Evolutionary conservation across 129 eudicot genomes (phyloP), one percentile per base, ranked within the genome.

Genomic region (Artemisia tridentata): DNA sequence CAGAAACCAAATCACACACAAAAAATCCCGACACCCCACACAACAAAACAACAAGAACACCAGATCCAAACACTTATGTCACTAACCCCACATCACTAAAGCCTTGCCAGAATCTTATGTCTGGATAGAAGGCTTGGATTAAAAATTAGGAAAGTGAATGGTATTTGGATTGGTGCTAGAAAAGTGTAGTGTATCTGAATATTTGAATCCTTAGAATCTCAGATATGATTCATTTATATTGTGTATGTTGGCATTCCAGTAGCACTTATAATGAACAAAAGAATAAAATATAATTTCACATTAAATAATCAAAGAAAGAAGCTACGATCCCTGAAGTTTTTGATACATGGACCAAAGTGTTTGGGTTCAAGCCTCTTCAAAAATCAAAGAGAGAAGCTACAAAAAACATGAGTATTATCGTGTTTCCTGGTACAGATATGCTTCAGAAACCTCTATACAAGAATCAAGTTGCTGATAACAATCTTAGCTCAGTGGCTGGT

Each of bases 341-440:
- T 15, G 31, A 81, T 13, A 84, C 89, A 69, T 87, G 92, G 89
- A 87, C 92, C 25, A 70, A 79, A 1, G 89, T 81, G 53, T 87
- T 87, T 45, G 89, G 87, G 18, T 87, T 87, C 80, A 66, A 78
- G 73, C 83, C 88, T 14, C 80, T 80, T 29, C 81, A 79, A 65
- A 77, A 73, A 69, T 55, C 81, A 19, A 63, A 63, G 16, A 81
- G 78, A 71, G 72, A 63, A 29, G 70, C 62, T 14, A 81, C 74
- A 80, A 81, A 66, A 68, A 52, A 72, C 64, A 79, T 79, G 83
- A 81, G 74, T 49, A 68, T 81, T 77, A 66, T 87, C 13, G 86
- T 87, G 23, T 87, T 87, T 70, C 86, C 92, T 11, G 86, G 88
- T 51, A 78, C 81, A 13, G 87, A 81, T 70, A 81, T 87, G 85